Base-by-base conservation (phyloP, 1,139 yeast species). In the Geotrichum bryndzae region DNA sequence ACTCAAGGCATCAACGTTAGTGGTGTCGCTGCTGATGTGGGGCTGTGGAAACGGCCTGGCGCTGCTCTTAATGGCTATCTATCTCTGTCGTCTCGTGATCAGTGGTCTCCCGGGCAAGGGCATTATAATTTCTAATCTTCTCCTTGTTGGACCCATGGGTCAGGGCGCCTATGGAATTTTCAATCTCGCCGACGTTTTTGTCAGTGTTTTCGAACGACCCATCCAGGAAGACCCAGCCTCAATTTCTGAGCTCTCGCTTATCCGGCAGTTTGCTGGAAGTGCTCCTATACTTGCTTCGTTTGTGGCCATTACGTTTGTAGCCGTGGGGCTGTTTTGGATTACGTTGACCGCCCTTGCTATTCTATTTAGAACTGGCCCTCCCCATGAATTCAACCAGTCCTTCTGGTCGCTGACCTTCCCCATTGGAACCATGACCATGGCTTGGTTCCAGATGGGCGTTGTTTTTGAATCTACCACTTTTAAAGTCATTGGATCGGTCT, bases 361-460 rank as follows among this genome's bases (percentile, higher is more conserved):
- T 15, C 63, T 66, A 29, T 58, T 78, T 63, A 73, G 80, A 8
- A 63, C 68, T 50, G 73, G 80, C 35, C 69, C 68, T 1, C 77
- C 77, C 6, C 66, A 65, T n/a, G 69, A 69, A 56, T 89, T 85
- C 77, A 79, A 81, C 63, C 81, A 82, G 66, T 84, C 85, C 0
- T 89, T 87, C 82, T 90, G 96, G 96, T 85, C 91, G 38, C 83
- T 88, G 79, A 88, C 96, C 65, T 91, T 91, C 85, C 97, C 97
- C 1, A 71, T 90, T 67, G 97, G 96, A 2, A 90, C 97, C 0
- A 86, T 88, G 86, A 78, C 87, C 0, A 73, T 88, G 25, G 83
- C 90, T 2, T 81, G 84, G 66, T 73, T 78, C 25, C 82, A 83
- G 67, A 71, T 90, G 33, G 83, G 79, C 51, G 68, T 65, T 1